Evolutionary conservation across 345 rosid species (phyloP).

Genomic region (Citropsis articulata): DNA sequence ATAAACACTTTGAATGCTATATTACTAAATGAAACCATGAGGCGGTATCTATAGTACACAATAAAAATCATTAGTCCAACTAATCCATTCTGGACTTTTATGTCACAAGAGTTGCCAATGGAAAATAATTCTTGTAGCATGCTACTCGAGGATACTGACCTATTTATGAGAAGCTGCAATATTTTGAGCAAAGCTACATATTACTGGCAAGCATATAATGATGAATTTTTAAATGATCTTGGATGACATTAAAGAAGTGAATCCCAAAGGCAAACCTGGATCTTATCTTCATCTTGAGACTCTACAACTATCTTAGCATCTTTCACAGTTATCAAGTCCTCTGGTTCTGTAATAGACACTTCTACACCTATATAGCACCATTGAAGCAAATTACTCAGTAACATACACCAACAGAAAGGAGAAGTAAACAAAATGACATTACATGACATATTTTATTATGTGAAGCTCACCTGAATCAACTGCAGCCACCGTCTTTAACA

Average conservation of each 20-base stretch:
- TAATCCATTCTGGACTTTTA: neutral
- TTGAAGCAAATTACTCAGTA: neutral
- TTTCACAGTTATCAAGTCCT: slow-evolving; percentile 39
- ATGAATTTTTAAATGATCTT: neutral
- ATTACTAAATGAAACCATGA: neutral
- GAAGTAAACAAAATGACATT: neutral
- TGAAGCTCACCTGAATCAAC: slow-evolving; percentile 41
- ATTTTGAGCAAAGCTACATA: neutral
- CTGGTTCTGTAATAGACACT: slow-evolving; percentile 44
- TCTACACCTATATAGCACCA: slow-evolving; percentile 38
- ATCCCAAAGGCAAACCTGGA: slow-evolving; percentile 37
- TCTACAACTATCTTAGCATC: slow-evolving; percentile 48
- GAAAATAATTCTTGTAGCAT: neutral
- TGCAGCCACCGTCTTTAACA: slow-evolving; percentile 35
- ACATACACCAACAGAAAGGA: neutral
- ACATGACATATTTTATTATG: neutral
- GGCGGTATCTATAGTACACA: neutral
- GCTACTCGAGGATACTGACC: neutral
- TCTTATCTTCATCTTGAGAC: slow-evolving; percentile 41
- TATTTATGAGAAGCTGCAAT: neutral
- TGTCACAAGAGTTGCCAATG: neutral
- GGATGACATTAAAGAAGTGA: neutral
- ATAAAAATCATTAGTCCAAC: neutral
- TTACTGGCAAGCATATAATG: neutral
- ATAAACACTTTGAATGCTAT: neutral